Conservation (phyloP, 208 protist genomes). For the Borovskyia barvae region DNA sequence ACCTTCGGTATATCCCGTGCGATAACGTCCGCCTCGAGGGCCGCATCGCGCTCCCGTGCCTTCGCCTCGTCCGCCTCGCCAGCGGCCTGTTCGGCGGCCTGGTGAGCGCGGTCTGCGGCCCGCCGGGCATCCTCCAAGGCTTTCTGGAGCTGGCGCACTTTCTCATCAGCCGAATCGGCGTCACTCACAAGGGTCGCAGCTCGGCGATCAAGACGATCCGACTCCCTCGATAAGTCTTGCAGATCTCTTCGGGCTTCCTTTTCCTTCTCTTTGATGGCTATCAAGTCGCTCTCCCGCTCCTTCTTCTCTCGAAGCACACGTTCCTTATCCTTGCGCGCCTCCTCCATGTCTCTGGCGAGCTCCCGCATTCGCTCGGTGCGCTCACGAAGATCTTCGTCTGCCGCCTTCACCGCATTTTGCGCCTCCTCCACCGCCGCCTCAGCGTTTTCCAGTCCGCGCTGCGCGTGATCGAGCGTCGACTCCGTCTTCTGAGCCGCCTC, state of each 20-base stretch:
- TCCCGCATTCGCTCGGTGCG: slow-evolving; percentile 80
- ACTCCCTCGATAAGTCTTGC: slow-evolving; percentile 73
- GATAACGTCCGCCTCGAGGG: slow-evolving; percentile 65
- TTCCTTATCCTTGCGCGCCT: slow-evolving; percentile 75
- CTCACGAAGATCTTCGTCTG: slow-evolving; percentile 79
- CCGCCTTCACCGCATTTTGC: slow-evolving; percentile 47
- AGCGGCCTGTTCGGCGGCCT: slow-evolving; percentile 63
- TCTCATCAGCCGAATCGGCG: slow-evolving; percentile 74
- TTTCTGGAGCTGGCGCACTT: slow-evolving; percentile 84
- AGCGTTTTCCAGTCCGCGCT: slow-evolving; percentile 46
- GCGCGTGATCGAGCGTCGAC: slow-evolving; percentile 50
- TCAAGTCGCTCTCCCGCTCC: slow-evolving; percentile 76
- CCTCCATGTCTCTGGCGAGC: slow-evolving; percentile 79
- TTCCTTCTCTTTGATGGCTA: slow-evolving; percentile 67
- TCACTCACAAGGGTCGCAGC: slow-evolving; percentile 57
- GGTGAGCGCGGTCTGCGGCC: slow-evolving; percentile 66
- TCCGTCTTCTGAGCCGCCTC: slow-evolving; percentile 71
- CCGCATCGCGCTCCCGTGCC: slow-evolving; percentile 61
- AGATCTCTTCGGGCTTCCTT: slow-evolving; percentile 69
- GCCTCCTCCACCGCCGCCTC: slow-evolving; percentile 63
- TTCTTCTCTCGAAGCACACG: slow-evolving; percentile 74
- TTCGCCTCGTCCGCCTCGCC: slow-evolving; percentile 67
- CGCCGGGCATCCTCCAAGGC: slow-evolving; percentile 83
- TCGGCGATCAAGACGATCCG: slow-evolving; percentile 75
- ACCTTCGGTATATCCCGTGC: slow-evolving; percentile 68